Conservation (phyloP, 805 yeast species). For the Wickerhamiella lipophila region DNA sequence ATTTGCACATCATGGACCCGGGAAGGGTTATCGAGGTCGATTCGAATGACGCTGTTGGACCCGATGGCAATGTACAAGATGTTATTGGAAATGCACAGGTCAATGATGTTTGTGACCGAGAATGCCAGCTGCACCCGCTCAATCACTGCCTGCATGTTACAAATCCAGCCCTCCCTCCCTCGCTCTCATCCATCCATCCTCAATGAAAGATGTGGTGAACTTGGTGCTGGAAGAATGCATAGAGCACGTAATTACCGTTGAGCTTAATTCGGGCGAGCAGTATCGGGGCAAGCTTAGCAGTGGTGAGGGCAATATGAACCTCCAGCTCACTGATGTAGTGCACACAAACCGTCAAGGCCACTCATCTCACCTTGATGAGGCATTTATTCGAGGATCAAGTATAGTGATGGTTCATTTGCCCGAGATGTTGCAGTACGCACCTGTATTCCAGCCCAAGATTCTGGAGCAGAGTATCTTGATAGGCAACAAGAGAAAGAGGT, state of each 20-base stretch:
- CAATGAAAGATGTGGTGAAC: constrained; percentile 68
- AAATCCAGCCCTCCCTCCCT: neutral
- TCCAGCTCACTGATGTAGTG: constrained; percentile 69
- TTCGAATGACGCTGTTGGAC: constrained; percentile 44
- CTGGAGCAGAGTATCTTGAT: constrained; percentile 16
- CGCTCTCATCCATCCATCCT: too few relatives aligned
- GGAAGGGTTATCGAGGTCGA: constrained; percentile 54
- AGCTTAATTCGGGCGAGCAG: constrained; percentile 70
- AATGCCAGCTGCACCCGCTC: constrained; percentile 42
- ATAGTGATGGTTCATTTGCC: constrained; percentile 77
- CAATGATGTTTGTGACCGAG: constrained; percentile 34
- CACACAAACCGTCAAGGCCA: constrained; percentile 67
- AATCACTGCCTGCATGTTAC: constrained; percentile 20
- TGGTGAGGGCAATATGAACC: constrained; percentile 86
- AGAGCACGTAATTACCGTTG: constrained; percentile 78
- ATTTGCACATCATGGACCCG: constrained; percentile 34
- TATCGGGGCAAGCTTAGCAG: constrained; percentile 80
- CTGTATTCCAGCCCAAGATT: constrained; percentile 50
- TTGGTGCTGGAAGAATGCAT: constrained; percentile 76
- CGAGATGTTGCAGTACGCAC: constrained; percentile 75
- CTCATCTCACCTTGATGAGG: constrained; percentile 65
- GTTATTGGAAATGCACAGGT: constrained; percentile 45
- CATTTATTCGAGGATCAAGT: constrained; percentile 84
- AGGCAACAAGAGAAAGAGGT: constrained; percentile 5
- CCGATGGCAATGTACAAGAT: constrained; percentile 42